A percentile compares a stretch with the other conserved stretches of the same genome.
Conservation (phyloP, 2,329 filamentous ascomycete genomes). For the Diaporthe capsici region DNA sequence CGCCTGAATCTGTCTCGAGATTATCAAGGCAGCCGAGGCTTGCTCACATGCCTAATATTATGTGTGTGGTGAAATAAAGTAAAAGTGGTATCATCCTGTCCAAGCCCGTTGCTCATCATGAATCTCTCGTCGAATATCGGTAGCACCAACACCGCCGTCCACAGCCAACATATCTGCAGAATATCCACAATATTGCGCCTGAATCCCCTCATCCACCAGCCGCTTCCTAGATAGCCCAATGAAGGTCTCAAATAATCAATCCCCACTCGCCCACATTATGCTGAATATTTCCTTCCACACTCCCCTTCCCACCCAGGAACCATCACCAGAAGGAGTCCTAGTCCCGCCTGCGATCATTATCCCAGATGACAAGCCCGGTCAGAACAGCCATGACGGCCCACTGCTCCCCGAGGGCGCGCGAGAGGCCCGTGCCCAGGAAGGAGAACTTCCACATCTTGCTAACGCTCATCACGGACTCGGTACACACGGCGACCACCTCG, state of each 20-base stretch:
- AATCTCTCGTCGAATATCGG: background rate
- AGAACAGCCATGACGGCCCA: conserved; percentile 60
- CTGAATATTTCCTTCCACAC: background rate
- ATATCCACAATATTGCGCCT: background rate
- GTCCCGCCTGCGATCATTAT: conserved; percentile 48
- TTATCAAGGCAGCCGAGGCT: too few species aligned
- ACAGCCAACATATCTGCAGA: background rate
- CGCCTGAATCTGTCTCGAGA: background rate
- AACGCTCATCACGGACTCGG: conserved; percentile 48
- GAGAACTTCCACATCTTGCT: conserved; percentile 55
- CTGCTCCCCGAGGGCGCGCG: conserved; percentile 56
- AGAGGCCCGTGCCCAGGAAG: conserved; percentile 56
- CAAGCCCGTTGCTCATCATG: background rate
- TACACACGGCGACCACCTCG: conserved; percentile 60
- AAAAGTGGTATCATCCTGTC: conserved; percentile 28
- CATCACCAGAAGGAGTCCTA: conserved; percentile 4
- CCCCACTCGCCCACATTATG: background rate
- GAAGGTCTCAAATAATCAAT: background rate
- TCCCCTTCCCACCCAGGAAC: background rate
- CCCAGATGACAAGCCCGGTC: conserved; percentile 53
- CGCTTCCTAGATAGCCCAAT: background rate
- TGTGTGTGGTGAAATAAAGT: background rate
- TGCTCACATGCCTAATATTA: background rate
- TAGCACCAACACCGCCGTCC: too few species aligned
- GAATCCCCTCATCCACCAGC: background rate